phyloP scores from a whole-genome alignment of 164 flowering plant genomes.

The Berberis thunbergii region DNA sequence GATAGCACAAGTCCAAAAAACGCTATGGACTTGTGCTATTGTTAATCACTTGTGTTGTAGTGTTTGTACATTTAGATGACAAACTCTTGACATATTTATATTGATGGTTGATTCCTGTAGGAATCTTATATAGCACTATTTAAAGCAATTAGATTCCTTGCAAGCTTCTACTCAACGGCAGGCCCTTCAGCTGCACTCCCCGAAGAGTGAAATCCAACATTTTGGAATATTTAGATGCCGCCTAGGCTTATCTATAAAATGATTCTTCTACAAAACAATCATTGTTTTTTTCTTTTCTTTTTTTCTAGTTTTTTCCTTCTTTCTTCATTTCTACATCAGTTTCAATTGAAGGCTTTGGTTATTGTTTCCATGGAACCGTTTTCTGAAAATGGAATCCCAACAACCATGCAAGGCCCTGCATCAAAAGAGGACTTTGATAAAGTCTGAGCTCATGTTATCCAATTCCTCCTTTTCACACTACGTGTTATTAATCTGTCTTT shows the following conservation, averaged over 20 bases:
- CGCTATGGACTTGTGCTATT: too few species aligned
- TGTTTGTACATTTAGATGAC: neutral
- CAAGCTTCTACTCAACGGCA: slow-evolving; percentile 82
- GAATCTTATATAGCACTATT: slow-evolving; percentile 73
- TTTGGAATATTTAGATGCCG: slow-evolving; percentile 45
- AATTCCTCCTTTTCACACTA: too few species aligned
- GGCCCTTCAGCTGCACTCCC: slow-evolving; percentile 87
- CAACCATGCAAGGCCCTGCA: too few species aligned
- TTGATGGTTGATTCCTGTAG: slow-evolving; percentile 27
- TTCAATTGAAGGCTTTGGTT: too few species aligned
- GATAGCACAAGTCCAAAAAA: too few species aligned
- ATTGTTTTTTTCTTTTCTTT: neutral
- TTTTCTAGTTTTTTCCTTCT: neutral
- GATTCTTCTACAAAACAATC: neutral
- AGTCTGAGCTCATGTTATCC: too few species aligned
- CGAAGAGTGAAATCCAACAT: slow-evolving; percentile 69
- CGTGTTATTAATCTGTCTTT: too few species aligned
- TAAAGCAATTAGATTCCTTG: slow-evolving; percentile 77
- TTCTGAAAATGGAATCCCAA: too few species aligned
- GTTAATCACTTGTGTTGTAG: neutral
- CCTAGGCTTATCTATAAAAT: slow-evolving; percentile 54
- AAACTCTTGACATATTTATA: neutral
- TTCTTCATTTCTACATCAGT: too few species aligned
- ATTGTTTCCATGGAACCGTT: too few species aligned
- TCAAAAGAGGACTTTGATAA: too few species aligned